A percentile compares a stretch with the other conserved stretches of the same genome.
Evolutionary conservation across 306 rosid genomes (phyloP).

Genomic region (Corylus americana): DNA sequence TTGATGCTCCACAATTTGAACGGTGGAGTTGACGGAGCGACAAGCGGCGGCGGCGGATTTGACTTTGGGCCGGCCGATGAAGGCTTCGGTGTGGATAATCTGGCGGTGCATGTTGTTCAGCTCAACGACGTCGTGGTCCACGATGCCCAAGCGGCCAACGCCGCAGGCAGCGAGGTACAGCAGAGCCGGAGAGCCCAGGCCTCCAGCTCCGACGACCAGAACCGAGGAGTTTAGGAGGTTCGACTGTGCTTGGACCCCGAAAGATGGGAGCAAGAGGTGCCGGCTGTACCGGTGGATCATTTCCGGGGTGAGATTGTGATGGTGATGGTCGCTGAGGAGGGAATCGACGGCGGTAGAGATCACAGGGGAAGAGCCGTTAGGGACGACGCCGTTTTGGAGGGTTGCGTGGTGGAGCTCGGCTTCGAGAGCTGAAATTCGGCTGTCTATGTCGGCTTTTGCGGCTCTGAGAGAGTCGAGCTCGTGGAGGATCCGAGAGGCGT

Average conservation of each 20-base stretch:
- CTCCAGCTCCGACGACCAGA: slow-evolving; percentile 95
- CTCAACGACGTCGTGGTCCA: slow-evolving; percentile 95
- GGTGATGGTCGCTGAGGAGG: slow-evolving; percentile 33
- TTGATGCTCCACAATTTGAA: slow-evolving; percentile 74
- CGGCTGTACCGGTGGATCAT: slow-evolving; percentile 93
- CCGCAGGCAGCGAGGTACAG: slow-evolving; percentile 90
- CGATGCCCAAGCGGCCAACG: slow-evolving; percentile 81
- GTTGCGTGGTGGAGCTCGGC: slow-evolving; percentile 48
- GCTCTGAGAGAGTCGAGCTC: slow-evolving; percentile 59
- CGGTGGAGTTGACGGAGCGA: slow-evolving; percentile 75
- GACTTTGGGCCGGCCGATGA: slow-evolving; percentile 91
- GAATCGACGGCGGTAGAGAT: slow-evolving; percentile 2
- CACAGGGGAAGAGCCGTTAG: slow-evolving; percentile 40
- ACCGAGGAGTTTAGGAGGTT: slow-evolving; percentile 75
- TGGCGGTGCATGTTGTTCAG: slow-evolving; percentile 96
- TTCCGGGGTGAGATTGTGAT: slow-evolving; percentile 54
- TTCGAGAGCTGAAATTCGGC: slow-evolving; percentile 66
- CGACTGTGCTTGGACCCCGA: slow-evolving; percentile 90
- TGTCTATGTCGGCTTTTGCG: slow-evolving; percentile 49
- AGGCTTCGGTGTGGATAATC: slow-evolving; percentile 85
- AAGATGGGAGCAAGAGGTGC: slow-evolving; percentile 88
- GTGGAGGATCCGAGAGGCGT: slow-evolving; percentile 45
- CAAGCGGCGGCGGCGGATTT: slow-evolving; percentile 88
- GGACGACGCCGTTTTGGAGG: slow-evolving; percentile 38
- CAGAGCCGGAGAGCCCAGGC: slow-evolving; percentile 91